These are phyloP conservation scores for Sphaerulina vaccinii DNA, from an alignment of 2,329 filamentous ascomycete genomes.

Conservation along the genomic window DNA sequence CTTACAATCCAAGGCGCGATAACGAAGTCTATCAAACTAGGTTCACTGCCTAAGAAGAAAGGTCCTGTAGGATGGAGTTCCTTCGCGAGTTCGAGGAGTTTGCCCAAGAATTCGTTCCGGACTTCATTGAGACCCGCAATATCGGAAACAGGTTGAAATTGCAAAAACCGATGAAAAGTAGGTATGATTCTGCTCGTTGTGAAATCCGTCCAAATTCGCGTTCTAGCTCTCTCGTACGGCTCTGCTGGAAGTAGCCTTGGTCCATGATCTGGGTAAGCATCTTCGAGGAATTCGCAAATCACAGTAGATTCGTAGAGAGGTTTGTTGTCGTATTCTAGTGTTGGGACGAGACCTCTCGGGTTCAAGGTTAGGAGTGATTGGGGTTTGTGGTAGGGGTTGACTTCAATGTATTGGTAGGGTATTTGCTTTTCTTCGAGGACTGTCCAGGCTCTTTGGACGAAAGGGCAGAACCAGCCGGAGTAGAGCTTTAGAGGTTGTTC, in stretches of 20 bases:
- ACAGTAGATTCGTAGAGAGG: constrained; percentile 72
- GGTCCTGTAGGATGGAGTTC: constrained; percentile 64
- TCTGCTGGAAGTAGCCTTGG: constrained; percentile 58
- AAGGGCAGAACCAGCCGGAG: constrained; percentile 53
- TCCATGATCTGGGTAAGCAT: constrained; percentile 58
- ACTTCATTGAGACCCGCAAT: constrained; percentile 49
- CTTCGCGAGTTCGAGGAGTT: constrained; percentile 59
- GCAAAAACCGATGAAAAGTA: constrained; percentile 63
- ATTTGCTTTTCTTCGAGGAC: constrained; percentile 71
- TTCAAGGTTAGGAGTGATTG: constrained; percentile 68
- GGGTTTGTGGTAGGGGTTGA: constrained; percentile 75
- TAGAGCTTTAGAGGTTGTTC: constrained; percentile 37
- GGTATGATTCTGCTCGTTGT: constrained; percentile 66
- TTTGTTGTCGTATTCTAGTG: constrained; percentile 56
- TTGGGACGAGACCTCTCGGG: constrained; percentile 73
- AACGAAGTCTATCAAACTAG: constrained; percentile 68
- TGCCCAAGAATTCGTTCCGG: constrained; percentile 57
- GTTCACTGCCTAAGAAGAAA: constrained; percentile 64
- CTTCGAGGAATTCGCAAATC: constrained; percentile 73
- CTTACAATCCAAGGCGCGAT: constrained; percentile 66
- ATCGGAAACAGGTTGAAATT: constrained; percentile 46
- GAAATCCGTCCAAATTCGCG: constrained; percentile 73
- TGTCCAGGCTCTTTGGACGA: constrained; percentile 70
- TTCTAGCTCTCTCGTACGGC: constrained; percentile 63
- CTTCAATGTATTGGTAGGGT: constrained; percentile 66